Percentiles rank a stretch among this genome's conserved stretches.
Evolutionary conservation across 305 asterid genomes (phyloP).

Genomic region (Stenogyne calaminthoides): DNA sequence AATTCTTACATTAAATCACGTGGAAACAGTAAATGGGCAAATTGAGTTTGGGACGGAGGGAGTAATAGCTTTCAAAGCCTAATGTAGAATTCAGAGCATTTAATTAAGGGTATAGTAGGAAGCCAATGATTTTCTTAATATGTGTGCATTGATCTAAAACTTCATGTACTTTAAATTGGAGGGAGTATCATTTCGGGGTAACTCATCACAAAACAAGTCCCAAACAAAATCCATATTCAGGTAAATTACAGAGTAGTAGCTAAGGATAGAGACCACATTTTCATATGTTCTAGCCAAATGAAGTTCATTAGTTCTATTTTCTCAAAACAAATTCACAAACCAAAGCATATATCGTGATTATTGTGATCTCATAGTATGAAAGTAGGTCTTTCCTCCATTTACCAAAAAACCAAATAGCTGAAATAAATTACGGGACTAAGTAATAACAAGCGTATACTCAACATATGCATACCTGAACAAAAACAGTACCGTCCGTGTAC

Average conservation of each 20-base stretch:
- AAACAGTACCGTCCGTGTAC: conserved; percentile 96
- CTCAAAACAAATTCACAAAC: neutral
- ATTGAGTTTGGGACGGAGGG: too few species aligned
- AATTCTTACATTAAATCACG: too few species aligned
- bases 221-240: neutral
- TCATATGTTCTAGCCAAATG: neutral
- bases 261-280: neutral
- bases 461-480: conserved; percentile 68
- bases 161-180: too few species aligned
- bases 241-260: neutral
- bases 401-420: neutral
- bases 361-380: neutral
- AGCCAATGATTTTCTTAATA: too few species aligned
- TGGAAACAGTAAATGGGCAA: too few species aligned
- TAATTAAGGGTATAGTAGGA: too few species aligned
- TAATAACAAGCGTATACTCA: neutral
- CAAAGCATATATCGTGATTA: neutral
- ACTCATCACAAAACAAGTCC: neutral
- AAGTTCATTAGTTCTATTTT: neutral
- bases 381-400: neutral
- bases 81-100: too few species aligned
- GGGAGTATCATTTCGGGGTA: too few species aligned
- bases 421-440: too few species aligned
- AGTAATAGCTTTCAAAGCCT: too few species aligned
- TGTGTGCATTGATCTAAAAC: too few species aligned